Evolutionary conservation across 176 grass and related monocot species (phyloP).

Genomic region (Pontederia paniculata): DNA sequence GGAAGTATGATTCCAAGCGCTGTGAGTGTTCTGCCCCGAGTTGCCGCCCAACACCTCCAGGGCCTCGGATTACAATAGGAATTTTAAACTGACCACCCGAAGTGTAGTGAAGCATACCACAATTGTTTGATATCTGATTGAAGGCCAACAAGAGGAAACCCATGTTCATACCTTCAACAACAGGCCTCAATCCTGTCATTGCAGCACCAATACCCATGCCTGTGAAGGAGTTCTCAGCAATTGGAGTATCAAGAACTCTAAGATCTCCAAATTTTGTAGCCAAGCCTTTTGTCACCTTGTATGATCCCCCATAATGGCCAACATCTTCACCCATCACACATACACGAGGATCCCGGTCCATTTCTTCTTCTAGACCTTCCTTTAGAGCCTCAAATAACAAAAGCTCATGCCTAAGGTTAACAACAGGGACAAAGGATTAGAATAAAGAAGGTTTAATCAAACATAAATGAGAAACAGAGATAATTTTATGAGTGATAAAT

Average conservation of each 20-base stretch:
- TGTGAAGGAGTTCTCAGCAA: slow-evolving; percentile 87
- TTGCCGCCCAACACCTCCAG: slow-evolving; percentile 72
- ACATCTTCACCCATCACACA: slow-evolving; percentile 85
- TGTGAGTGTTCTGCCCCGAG: slow-evolving; percentile 87
- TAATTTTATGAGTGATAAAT: too few species aligned
- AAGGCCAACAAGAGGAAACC: slow-evolving; percentile 83
- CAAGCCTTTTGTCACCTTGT: slow-evolving; percentile 82
- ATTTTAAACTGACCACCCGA: slow-evolving; percentile 87
- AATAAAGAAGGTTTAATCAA: background rate
- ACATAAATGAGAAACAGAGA: too few species aligned
- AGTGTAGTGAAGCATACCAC: slow-evolving; percentile 89
- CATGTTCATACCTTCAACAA: slow-evolving; percentile 94
- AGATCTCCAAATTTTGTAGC: slow-evolving; percentile 65
- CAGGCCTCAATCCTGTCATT: slow-evolving; percentile 56
- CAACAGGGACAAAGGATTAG: background rate
- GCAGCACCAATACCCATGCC: slow-evolving; percentile 84
- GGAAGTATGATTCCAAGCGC: slow-evolving; percentile 80
- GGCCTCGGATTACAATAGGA: slow-evolving; percentile 70
- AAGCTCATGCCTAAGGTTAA: slow-evolving; percentile 45
- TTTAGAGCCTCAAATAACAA: slow-evolving; percentile 68
- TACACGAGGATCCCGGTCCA: slow-evolving; percentile 61
- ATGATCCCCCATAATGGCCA: slow-evolving; percentile 73
- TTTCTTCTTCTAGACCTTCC: slow-evolving; percentile 78
- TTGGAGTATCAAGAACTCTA: slow-evolving; percentile 75
- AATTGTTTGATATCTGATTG: slow-evolving; percentile 96